Base-by-base conservation (phyloP, 352 stramenopile species). In the Phytophthora vignae region DNA sequence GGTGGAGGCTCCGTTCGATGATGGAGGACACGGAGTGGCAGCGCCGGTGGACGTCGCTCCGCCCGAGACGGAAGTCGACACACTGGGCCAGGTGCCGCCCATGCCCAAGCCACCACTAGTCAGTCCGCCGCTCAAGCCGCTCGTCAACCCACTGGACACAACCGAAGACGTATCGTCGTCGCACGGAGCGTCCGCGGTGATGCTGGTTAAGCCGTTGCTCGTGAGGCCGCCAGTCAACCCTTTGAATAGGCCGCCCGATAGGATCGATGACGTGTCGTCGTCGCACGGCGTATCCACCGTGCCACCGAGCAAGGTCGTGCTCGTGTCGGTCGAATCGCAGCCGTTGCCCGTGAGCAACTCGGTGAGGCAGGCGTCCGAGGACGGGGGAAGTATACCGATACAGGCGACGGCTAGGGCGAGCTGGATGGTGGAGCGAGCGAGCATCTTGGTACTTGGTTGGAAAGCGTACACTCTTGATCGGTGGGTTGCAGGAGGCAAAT, bases 301-400 rank as follows among this genome's bases (percentile, higher is more conserved):
- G 40, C 58, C 58, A 27, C 59, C 49, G 38, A 73, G 38, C n/a
- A 69, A 53, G 17, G 40, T 54, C 42, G 54, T 69, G 53, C 58
- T 55, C 6, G 58, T 68, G 17, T 53, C 60, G 55, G 53, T 36
- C 9, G 53, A 73, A 44, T 69, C 60, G 15, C 66, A 73, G 42
- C 58, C 66, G 54, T 71, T 65, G 17, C 56, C 53, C 31, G 64
- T 61, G 7, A 76, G 22, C 22, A 65, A 65, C 29, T 21, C 64
- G 19, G 65, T 72, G 44, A 71, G 59, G 40, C 64, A 73, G n/a
- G 69, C 69, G 14, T 72, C 57, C 2, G 63, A 61, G n/a, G 63
- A 48, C 17, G 40, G 52, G 36, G 49, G 42, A 27, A 62, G 59
- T 11, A 62, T 29, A 56, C 22, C 44, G 17, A 57, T 55, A 21